These are phyloP conservation scores for Saccharomyces hybrid DNA, from an alignment of 1,139 yeast species.

Conservation along the genomic window DNA sequence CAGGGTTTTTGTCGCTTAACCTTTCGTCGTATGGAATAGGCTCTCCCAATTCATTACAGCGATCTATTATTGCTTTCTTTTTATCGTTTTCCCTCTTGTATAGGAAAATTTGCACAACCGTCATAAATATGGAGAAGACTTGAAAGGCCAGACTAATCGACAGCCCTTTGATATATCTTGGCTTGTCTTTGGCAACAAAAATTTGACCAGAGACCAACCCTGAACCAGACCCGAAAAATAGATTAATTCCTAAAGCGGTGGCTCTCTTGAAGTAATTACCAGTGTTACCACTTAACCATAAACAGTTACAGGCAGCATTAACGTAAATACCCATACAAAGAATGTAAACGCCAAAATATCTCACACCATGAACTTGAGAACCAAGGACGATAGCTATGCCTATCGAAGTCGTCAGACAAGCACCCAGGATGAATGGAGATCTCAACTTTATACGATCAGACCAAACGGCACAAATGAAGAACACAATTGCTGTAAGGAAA, in stretches of 20 bases:
- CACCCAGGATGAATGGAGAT: slow-evolving; percentile 34
- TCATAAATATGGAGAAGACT: slow-evolving; percentile 42
- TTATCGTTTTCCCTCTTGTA: slow-evolving; percentile 38
- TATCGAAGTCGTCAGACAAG: slow-evolving; percentile 33
- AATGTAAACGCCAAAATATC: slow-evolving; percentile 44
- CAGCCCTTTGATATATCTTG: slow-evolving; percentile 33
- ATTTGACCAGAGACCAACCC: slow-evolving; percentile 45
- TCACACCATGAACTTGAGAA: slow-evolving; percentile 32
- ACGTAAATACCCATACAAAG: slow-evolving; percentile 38
- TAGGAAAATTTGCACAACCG: slow-evolving; percentile 39
- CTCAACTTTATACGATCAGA: slow-evolving; percentile 38
- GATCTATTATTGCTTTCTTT: slow-evolving; percentile 33
- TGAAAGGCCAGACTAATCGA: slow-evolving; percentile 48
- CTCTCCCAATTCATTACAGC: slow-evolving; percentile 32
- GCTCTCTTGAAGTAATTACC: slow-evolving; percentile 43
- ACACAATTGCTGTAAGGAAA: slow-evolving; percentile 37
- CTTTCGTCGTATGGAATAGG: slow-evolving; percentile 44
- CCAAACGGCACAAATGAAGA: slow-evolving; percentile 34
- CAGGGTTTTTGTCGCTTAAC: slow-evolving; percentile 59
- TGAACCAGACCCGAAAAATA: slow-evolving; percentile 40
- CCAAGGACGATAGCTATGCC: slow-evolving; percentile 39
- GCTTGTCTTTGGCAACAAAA: slow-evolving; percentile 30
- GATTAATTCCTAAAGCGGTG: slow-evolving; percentile 39
- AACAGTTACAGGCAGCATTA: slow-evolving; percentile 38
- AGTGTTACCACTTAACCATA: slow-evolving; percentile 41